Evolutionary conservation across 2,329 filamentous ascomycete species (phyloP).

Genomic region (Exserohilum turcica): DNA sequence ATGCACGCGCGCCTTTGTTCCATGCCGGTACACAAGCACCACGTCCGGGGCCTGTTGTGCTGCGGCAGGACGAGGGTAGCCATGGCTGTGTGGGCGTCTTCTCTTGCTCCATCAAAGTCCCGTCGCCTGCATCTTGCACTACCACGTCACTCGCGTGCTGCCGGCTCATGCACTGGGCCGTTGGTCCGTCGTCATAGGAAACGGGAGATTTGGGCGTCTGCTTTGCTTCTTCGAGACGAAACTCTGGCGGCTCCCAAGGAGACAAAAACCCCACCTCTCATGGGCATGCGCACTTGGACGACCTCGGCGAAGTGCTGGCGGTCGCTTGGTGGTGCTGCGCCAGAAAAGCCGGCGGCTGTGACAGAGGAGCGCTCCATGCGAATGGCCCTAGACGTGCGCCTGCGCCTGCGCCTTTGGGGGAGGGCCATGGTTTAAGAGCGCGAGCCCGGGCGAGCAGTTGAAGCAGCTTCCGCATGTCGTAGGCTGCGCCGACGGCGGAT

Average conservation of each 20-base stretch:
- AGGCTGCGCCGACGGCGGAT: slow-evolving; percentile 12
- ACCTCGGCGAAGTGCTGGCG: slow-evolving; percentile 10
- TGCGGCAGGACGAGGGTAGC: slow-evolving; percentile 4
- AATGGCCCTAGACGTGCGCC: background rate
- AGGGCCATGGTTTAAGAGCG: slow-evolving; percentile 7
- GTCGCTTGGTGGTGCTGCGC: background rate
- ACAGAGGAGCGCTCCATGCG: slow-evolving; percentile 1
- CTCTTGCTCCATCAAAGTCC: background rate
- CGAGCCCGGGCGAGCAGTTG: too few species aligned
- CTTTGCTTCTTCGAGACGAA: background rate
- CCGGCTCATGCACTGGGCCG: slow-evolving; percentile 3
- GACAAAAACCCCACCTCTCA: slow-evolving; percentile 28
- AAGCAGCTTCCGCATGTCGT: slow-evolving; percentile 22
- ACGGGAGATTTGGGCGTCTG: slow-evolving; percentile 9
- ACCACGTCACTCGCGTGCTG: background rate
- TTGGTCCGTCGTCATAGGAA: slow-evolving; percentile 3
- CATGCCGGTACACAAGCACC: background rate
- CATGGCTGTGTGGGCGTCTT: slow-evolving; percentile 1
- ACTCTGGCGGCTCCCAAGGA: slow-evolving; percentile 11
- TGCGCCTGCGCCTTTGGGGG: slow-evolving; percentile 9
- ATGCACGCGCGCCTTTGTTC: background rate
- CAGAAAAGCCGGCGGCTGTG: slow-evolving; percentile 9
- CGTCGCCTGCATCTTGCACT: slow-evolving; percentile 12
- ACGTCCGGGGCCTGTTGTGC: background rate
- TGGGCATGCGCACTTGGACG: slow-evolving; percentile 11